Evolutionary conservation across 805 yeast genomes (phyloP).

Genomic region (Candida maesae): DNA sequence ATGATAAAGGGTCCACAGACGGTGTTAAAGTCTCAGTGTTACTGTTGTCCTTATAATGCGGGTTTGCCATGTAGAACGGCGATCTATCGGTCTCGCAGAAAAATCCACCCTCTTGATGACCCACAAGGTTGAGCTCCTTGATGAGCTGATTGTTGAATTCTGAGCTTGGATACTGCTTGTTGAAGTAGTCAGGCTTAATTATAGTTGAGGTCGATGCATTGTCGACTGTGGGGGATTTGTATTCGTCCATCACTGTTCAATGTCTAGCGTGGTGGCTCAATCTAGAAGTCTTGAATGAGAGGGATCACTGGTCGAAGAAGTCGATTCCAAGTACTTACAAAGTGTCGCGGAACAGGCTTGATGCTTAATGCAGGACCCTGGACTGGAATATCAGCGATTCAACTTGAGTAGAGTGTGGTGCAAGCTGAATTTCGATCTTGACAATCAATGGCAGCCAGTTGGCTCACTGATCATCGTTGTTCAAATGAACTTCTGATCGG

Average conservation of each 20-base stretch:
- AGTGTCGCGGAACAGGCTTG: too few relatives aligned
- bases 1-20: background rate
- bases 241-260: background rate
- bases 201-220: slow-evolving; percentile 3
- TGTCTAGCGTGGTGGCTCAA: too few relatives aligned
- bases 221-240: slow-evolving; percentile 16
- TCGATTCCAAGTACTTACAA: too few relatives aligned
- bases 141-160: slow-evolving; percentile 31
- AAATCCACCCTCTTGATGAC: slow-evolving; percentile 56
- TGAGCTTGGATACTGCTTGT: slow-evolving; percentile 12
- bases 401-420: too few relatives aligned
- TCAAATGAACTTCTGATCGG: too few relatives aligned
- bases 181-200: slow-evolving; percentile 12
- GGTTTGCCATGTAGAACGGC: slow-evolving; percentile 38
- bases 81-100: slow-evolving; percentile 55
- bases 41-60: slow-evolving; percentile 15
- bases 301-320: too few relatives aligned
- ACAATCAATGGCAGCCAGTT: too few relatives aligned
- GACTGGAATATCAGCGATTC: too few relatives aligned
- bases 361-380: too few relatives aligned
- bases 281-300: too few relatives aligned
- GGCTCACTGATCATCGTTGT: too few relatives aligned
- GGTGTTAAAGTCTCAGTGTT: background rate
- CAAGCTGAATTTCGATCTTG: too few relatives aligned
- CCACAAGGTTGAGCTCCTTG: slow-evolving; percentile 32